phyloP scores from a whole-genome alignment of 78 protist species.

The Diacronema lutheri region DNA sequence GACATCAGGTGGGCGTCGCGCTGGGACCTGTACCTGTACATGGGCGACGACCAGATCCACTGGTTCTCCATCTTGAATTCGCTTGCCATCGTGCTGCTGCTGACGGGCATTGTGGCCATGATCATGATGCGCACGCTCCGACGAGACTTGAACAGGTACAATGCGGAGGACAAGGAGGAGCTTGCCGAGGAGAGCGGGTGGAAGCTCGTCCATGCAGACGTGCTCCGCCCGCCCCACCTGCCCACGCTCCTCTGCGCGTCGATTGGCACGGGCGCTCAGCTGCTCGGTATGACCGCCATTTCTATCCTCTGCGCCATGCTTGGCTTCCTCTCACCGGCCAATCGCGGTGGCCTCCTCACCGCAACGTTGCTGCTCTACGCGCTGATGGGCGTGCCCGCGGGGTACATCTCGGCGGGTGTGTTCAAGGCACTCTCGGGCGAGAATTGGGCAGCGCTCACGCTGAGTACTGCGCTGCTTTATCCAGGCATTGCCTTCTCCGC shows the following conservation, averaged over 20 bases:
- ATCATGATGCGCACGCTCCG: constrained; percentile 54
- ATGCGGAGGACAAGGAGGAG: constrained; percentile 51
- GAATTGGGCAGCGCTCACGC: constrained; percentile 78
- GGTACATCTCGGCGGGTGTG: constrained; percentile 43
- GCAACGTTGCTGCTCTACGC: constrained; percentile 84
- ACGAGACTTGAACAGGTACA: constrained; percentile 20
- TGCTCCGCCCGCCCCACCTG: constrained; percentile 90
- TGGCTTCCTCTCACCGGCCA: constrained; percentile 96
- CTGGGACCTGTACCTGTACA: constrained; percentile 90
- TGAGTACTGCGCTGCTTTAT: constrained; percentile 57
- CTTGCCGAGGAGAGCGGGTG: constrained; percentile 90
- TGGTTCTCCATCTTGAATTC: constrained; percentile 96
- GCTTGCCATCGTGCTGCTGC: constrained; percentile 85
- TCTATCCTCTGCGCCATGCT: constrained; percentile 72
- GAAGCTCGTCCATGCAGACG: constrained; percentile 97
- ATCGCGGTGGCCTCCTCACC: constrained; percentile 83
- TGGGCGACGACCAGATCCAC: constrained; percentile 61
- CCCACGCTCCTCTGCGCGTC: constrained; percentile 65
- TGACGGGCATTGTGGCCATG: constrained; percentile 83
- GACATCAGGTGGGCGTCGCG: constrained; percentile 83
- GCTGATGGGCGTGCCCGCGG: constrained; percentile 71
- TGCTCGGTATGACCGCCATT: constrained; percentile 27
- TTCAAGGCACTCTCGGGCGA: constrained; percentile 76
- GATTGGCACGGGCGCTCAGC: constrained; percentile 20
- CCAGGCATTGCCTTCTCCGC: constrained; percentile 68